phyloP scores from a whole-genome alignment of 768 basidiomycete genomes.

The Kwoniella sp. region DNA sequence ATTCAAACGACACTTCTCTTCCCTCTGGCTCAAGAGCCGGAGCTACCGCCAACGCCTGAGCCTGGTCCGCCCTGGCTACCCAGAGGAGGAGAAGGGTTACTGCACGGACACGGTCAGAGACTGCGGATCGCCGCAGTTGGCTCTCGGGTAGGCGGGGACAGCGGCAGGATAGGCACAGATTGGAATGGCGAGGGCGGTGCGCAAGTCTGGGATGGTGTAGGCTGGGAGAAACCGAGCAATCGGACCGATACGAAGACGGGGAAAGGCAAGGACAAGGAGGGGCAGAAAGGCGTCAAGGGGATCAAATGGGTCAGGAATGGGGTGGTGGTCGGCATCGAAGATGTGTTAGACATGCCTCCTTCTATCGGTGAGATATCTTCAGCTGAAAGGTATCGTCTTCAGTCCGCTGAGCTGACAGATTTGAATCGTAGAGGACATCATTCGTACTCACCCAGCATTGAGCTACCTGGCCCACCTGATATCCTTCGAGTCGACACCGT shows the following conservation, averaged over 20 bases:
- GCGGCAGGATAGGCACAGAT: conserved; percentile 62
- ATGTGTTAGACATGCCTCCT: conserved; percentile 73
- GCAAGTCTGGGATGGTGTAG: conserved; percentile 47
- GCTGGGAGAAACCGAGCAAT: conserved; percentile 35
- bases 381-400: neutral
- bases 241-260: conserved; percentile 8
- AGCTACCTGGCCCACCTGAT: conserved; percentile 77
- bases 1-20: conserved; percentile 54
- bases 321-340: conserved; percentile 70
- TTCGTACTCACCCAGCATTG: conserved; percentile 65
- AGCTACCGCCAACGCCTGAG: conserved; percentile 70
- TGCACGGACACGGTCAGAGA: conserved; percentile 79
- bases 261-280: conserved; percentile 11
- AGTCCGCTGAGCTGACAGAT: neutral
- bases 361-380: conserved; percentile 67
- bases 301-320: conserved; percentile 71
- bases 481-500: conserved; percentile 55
- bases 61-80: conserved; percentile 85
- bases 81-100: conserved; percentile 69
- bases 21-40: conserved; percentile 59
- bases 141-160: conserved; percentile 25
- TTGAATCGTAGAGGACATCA: conserved; percentile 63
- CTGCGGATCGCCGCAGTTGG: conserved; percentile 65
- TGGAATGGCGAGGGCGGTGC: conserved; percentile 76
- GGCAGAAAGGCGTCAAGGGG: conserved; percentile 63